Base-by-base conservation (phyloP, 2,329 filamentous ascomycete genomes). In the Didymella pomorum region DNA sequence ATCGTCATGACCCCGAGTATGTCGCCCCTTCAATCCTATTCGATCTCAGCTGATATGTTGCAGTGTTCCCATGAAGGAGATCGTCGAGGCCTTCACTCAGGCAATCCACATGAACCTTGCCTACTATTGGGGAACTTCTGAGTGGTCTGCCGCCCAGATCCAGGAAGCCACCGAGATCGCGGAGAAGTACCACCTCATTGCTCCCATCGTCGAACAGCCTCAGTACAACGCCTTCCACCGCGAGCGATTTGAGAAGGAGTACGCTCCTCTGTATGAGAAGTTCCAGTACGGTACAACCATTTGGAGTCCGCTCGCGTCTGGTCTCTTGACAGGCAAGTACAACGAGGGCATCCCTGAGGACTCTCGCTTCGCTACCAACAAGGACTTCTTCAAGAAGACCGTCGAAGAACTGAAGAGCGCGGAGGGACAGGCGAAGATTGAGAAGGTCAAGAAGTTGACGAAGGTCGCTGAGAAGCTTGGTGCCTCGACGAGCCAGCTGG, bases 211-310 rank as follows among this genome's bases (percentile, higher is more conserved):
- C 43, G 81, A 83, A 66, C 81, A 83, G 74, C 84, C 84, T 16
- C 83, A 86, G 67, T 87, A 87, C 79, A 87, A 86, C 68, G 82
- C 83, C 53, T 86, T 87, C 79, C 83, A 85, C 74, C 83, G 85
- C 62, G 78, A 86, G 74, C 80, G 84, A 39, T 86, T 87, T 75
- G 85, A 87, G 79, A 81, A 84, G 64, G 86, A 88, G 74, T 88
- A 84, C 70, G 82, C 79, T 25, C 84, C 84, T 18, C 70, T 87
- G 16, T 87, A 80, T 75, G 73, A 84, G 60, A 81, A 86, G 68
- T 84, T 81, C 78, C 75, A 83, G 61, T 84, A 85, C 67, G 85
- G 85, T 45, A 85, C 84, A 39, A 84, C 81, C 49, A 82, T 83
- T 71, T 86, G 82, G 82, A 81, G 77, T 23, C 84, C 85, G 23